A percentile compares a stretch with the other conserved stretches of the same genome.
Conservation (phyloP, 305 asterid genomes). For the Galium porrigens region DNA sequence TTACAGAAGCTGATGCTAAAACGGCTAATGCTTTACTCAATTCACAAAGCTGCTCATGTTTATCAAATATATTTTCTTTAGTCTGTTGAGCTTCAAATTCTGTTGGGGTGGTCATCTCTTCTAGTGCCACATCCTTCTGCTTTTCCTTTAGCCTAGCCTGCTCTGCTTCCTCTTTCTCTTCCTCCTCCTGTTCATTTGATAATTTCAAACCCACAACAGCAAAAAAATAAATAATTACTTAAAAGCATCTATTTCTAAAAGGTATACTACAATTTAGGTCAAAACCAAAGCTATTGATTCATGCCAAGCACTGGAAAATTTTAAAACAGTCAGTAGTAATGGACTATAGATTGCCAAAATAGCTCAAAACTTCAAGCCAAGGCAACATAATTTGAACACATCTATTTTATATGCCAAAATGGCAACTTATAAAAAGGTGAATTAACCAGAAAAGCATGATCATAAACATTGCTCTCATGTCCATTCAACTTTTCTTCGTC, state of each 20-base stretch:
- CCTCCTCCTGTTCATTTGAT: conserved; percentile 54
- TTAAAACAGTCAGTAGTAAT: not conserved
- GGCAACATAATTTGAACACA: not conserved
- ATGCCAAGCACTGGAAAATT: not conserved
- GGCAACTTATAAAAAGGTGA: not conserved
- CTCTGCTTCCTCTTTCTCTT: conserved; percentile 73
- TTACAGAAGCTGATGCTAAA: conserved; percentile 83
- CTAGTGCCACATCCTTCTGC: conserved; percentile 82
- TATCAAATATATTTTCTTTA: conserved; percentile 45
- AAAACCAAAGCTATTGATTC: not conserved
- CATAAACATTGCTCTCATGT: not conserved
- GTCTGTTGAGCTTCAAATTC: conserved; percentile 53
- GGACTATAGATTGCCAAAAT: not conserved
- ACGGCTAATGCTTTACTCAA: conserved; percentile 92
- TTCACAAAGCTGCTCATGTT: conserved; percentile 84
- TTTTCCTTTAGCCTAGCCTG: conserved; percentile 60
- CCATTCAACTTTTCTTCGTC: not conserved
- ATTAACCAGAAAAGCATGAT: not conserved
- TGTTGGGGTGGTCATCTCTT: conserved; percentile 64
- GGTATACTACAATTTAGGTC: not conserved
- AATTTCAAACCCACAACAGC: not conserved
- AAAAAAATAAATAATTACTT: not conserved
- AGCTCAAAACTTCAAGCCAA: not conserved
- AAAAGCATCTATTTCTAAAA: not conserved
- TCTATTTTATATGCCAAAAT: not conserved